A percentile compares a stretch with the other conserved stretches of the same genome.
phyloP scores from a whole-genome alignment of 192 early-diverging fungal genomes.

The Ramicandelaber brevisporus region DNA sequence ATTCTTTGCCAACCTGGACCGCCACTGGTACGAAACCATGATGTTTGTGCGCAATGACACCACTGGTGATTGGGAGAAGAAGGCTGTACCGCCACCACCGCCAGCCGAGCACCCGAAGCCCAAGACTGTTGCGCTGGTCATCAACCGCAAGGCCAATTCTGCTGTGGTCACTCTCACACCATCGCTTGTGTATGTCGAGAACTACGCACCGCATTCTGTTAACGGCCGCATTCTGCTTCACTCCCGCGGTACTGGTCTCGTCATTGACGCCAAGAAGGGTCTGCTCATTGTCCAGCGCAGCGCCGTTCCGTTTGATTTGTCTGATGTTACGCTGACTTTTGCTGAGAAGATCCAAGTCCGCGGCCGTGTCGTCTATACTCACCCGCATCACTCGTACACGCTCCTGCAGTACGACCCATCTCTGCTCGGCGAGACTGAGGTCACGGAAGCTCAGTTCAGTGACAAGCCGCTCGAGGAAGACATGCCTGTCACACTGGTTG shows the following conservation, averaged over 20 bases:
- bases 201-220: no score
- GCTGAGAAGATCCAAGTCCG: slow-evolving; percentile 75
- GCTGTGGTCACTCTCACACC: no score
- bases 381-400: slow-evolving; percentile 74
- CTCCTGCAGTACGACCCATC: slow-evolving; percentile 57
- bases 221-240: no score
- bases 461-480: slow-evolving; percentile 30
- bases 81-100: no score
- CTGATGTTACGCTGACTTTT: slow-evolving; percentile 61
- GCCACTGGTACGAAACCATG: slow-evolving; percentile 1
- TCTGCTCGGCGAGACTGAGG: slow-evolving; percentile 47
- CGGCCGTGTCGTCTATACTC: slow-evolving; percentile 50
- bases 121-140: no score
- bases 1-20: slow-evolving; percentile 6
- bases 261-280: slow-evolving; percentile 50
- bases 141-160: no score
- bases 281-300: slow-evolving; percentile 61
- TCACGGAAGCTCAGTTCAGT: slow-evolving; percentile 31
- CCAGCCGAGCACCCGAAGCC: no score
- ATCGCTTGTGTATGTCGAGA: no score
- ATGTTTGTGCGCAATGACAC: slow-evolving; percentile 9
- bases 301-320: slow-evolving; percentile 50
- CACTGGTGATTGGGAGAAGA: slow-evolving; percentile 17
- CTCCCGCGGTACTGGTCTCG: slow-evolving; percentile 56
- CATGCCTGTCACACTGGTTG: slow-evolving; percentile 25